Conservation (phyloP, 2,329 filamentous ascomycete genomes). For the Phialocephala sp. region DNA sequence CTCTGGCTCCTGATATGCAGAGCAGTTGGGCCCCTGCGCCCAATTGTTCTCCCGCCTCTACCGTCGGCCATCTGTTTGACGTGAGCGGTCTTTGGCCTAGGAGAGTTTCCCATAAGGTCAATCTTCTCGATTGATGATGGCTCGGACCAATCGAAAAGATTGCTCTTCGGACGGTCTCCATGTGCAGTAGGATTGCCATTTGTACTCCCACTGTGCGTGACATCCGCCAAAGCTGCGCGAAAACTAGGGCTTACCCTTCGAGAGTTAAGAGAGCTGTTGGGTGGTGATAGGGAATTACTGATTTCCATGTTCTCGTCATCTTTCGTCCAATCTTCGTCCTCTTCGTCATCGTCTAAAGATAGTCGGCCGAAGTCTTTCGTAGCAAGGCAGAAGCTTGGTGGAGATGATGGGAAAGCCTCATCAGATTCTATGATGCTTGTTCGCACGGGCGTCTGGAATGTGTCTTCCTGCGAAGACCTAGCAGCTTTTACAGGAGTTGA, state of each 20-base stretch:
- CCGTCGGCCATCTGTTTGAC: slow-evolving; percentile 75
- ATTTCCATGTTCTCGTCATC: slow-evolving; percentile 58
- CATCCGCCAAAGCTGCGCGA: slow-evolving; percentile 58
- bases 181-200: slow-evolving; percentile 41
- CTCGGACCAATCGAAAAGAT: slow-evolving; percentile 81
- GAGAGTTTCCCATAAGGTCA: slow-evolving; percentile 61
- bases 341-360: slow-evolving; percentile 67
- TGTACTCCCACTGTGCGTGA: slow-evolving; percentile 54
- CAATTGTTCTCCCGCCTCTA: slow-evolving; percentile 70
- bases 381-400: slow-evolving; percentile 41
- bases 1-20: slow-evolving; percentile 79
- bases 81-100: slow-evolving; percentile 75
- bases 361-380: slow-evolving; percentile 53
- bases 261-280: slow-evolving; percentile 59
- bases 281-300: slow-evolving; percentile 63
- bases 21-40: slow-evolving; percentile 70
- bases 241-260: slow-evolving; percentile 58
- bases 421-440: slow-evolving; percentile 28
- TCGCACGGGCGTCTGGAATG: slow-evolving; percentile 31
- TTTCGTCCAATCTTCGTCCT: slow-evolving; percentile 67
- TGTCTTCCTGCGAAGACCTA: slow-evolving; percentile 29
- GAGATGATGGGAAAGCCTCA: slow-evolving; percentile 36
- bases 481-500: slow-evolving; percentile 52
- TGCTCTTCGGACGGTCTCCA: slow-evolving; percentile 65
- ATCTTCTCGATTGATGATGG: slow-evolving; percentile 65